These are phyloP conservation scores for Goffeauzyma gilvescens DNA, from an alignment of 768 basidiomycete species.

Conservation along the genomic window DNA sequence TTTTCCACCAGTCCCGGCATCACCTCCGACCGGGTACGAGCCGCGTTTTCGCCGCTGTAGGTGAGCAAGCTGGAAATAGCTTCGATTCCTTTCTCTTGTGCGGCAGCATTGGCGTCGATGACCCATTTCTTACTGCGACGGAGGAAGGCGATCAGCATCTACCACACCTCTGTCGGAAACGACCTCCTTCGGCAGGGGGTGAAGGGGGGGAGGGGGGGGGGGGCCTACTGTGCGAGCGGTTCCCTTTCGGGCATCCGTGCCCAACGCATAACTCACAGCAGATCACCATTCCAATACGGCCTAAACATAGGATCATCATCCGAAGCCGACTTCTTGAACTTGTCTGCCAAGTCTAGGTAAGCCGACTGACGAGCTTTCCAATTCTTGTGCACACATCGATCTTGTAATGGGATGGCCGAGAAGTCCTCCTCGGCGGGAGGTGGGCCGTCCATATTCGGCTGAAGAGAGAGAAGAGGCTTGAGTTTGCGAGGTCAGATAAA, in stretches of 20 bases:
- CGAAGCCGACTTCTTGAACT: constrained; percentile 70
- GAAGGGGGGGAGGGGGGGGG: no score
- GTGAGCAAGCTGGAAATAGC: constrained; percentile 68
- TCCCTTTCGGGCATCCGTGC: no score
- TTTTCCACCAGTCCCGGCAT: constrained; percentile 91
- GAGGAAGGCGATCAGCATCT: background rate
- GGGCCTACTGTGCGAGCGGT: no score
- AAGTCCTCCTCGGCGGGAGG: constrained; percentile 91
- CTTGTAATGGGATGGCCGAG: constrained; percentile 51
- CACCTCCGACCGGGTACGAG: constrained; percentile 48
- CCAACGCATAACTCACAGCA: constrained; percentile 34
- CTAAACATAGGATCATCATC: constrained; percentile 88
- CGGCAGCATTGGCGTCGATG: constrained; percentile 82
- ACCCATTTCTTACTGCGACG: constrained; percentile 51
- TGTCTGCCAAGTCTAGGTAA: constrained; percentile 70
- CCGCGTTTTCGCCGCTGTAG: constrained; percentile 73
- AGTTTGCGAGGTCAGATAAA: no score
- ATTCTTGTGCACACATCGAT: constrained; percentile 80
- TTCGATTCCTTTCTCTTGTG: constrained; percentile 94
- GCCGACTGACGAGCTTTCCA: constrained; percentile 96
- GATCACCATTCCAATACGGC: constrained; percentile 59
- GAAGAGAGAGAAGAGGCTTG: no score
- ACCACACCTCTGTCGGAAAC: background rate
- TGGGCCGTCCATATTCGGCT: constrained; percentile 8
- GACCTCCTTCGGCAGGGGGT: no score